Base-by-base conservation (phyloP, 108 stramenopile species). In the Schizochytrium sp. region DNA sequence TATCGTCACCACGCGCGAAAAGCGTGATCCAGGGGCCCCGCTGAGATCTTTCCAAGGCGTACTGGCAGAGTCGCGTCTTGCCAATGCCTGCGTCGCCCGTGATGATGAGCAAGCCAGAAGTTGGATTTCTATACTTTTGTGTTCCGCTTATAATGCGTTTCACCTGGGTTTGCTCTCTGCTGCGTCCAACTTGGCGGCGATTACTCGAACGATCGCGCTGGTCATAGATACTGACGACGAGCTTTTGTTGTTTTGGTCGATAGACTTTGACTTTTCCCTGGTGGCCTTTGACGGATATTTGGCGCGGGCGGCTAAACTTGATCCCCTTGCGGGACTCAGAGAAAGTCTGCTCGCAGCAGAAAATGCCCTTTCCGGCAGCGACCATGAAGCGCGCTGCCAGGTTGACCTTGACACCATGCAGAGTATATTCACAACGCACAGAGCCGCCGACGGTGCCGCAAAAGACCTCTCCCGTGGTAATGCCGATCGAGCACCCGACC, bases 391-490 rank as follows among this genome's bases (percentile, higher is more conserved):
- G 60, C 23, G 93, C 93, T 3, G 91, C 90, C 21, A 93, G 59
- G 59, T 93, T 93, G 43, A 92, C 91, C 48, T 91, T 72, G 21
- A 91, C 87, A 6, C 93, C 93, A 5, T 92, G 72, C 57, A 93
- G 89, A 5, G 93, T 91, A 72, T 92, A 93, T 72, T 93, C 93
- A 63, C 91, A 91, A 28, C 93, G 60, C 12, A 47, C 25, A 3
- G 90, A 58, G 10, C 87, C 90, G 51, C 93, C 93, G 25, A 93
- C 93, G 16, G 92, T 87, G 28, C 93, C 93, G 60, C 93, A 93
- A 45, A 91, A 93, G 44, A 76, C 92, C 58, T 89, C 83, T 60
- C 92, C 93, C 69, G 58, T 83, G 18, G 93, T 92, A 21, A 93
- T 89, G 5, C 92, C 92, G 28, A 87, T 60, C 21, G 51, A 53